Evolutionary conservation across 805 yeast genomes (phyloP).

Genomic region (Sporopachydermia quercuum): DNA sequence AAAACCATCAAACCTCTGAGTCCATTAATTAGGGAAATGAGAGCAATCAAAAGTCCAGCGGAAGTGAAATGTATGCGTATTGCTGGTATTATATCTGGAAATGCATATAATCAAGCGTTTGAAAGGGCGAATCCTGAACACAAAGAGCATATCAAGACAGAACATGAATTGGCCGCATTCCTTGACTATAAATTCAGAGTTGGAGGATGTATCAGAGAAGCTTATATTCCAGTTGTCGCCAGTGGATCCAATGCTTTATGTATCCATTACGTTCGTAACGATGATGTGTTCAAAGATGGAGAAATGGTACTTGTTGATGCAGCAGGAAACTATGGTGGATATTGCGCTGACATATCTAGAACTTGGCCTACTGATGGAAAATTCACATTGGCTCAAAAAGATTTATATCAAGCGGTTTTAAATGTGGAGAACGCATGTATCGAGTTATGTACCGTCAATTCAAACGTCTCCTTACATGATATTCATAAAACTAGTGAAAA

Average conservation of each 20-base stretch:
- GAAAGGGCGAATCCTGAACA: slow-evolving; percentile 18
- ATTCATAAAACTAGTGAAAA: slow-evolving; percentile 58
- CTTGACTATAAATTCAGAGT: slow-evolving; percentile 69
- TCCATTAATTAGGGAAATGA: slow-evolving; percentile 28
- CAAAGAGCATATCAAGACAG: slow-evolving; percentile 41
- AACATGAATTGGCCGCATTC: slow-evolving; percentile 64
- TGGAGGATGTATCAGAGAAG: slow-evolving; percentile 82
- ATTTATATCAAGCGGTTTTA: slow-evolving; percentile 77
- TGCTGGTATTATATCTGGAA: slow-evolving; percentile 71
- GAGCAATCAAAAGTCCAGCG: slow-evolving; percentile 60
- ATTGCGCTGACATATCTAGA: slow-evolving; percentile 89
- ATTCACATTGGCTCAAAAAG: slow-evolving; percentile 68
- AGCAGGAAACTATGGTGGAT: slow-evolving; percentile 87
- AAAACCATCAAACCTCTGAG: slow-evolving; percentile 29
- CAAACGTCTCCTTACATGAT: slow-evolving; percentile 47
- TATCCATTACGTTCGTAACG: slow-evolving; percentile 89
- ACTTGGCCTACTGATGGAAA: slow-evolving; percentile 84
- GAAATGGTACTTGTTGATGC: slow-evolving; percentile 91
- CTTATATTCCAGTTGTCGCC: slow-evolving; percentile 94
- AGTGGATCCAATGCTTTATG: slow-evolving; percentile 82
- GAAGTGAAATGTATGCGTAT: slow-evolving; percentile 69
- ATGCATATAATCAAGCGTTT: slow-evolving; percentile 74
- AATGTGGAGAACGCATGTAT: slow-evolving; percentile 73
- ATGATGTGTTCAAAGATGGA: slow-evolving; percentile 58
- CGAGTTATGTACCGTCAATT: slow-evolving; percentile 40